Evolutionary conservation across 805 yeast species (phyloP), one percentile per base, ranked within the genome.

Genomic region (Hanseniaspora singularis): DNA sequence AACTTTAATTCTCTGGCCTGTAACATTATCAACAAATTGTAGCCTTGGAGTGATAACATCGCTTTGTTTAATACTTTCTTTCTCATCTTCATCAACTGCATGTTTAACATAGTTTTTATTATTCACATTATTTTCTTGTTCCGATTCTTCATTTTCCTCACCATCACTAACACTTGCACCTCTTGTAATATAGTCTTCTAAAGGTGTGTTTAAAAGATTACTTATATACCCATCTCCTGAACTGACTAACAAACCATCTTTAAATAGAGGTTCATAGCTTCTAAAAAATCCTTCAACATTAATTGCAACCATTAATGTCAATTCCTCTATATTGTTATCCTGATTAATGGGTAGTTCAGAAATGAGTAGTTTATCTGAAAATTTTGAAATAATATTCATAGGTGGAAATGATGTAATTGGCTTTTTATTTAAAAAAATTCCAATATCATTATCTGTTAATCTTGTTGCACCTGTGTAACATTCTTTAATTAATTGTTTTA

Each of bases 231-330:
- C 46, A 4, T 41, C 16, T 2, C 46, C 46, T 20, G 33, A 33
- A 19, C 39, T 41, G 26, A 37, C 18, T 22, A 41, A 15, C 12
- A 41, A 22, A 3, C 46, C 46, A 27, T 33, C 46, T 3, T 22
- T 41, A 27, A 33, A 41, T 8, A 41, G 24, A 26, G 46, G 46
- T n/a, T 55, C 61, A 4, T 49, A 37, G 15, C 52, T 52, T 31
- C 50, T 40, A n/a, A 46, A 46, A 26, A 46, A 46, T 2, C 46
- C 45, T 16, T 54, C 56, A 20, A 55, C 53, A n/a, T 51, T 54
- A 24, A 59, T 54, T 18, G 56, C 57, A 16, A 62, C 60, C 11
- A 8, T 26, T 26, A 26, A 26, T 7, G 28, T 8, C 10, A 8
- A 26, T 26, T 26, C 28, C 41, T 61, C 60, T 1, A 61, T 40